phyloP scores from a whole-genome alignment of 108 stramenopile species.

The Nitzschia inconspicua region DNA sequence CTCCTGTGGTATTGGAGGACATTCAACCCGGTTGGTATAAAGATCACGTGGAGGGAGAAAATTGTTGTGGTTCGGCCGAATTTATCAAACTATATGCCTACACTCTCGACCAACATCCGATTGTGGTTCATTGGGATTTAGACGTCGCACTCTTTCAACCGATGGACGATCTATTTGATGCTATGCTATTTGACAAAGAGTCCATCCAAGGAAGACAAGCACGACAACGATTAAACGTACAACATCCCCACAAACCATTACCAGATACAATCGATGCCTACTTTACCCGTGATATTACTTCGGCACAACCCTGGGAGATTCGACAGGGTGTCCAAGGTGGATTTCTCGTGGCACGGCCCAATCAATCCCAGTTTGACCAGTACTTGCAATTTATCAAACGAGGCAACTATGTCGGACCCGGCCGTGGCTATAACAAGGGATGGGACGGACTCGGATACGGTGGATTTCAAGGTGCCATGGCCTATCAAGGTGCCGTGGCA shows the following conservation, averaged over 20 bases:
- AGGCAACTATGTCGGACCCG: conserved; percentile 48
- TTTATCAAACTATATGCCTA: conserved; percentile 68
- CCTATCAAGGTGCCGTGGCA: conserved; percentile 63
- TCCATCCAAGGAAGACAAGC: conserved; percentile 34
- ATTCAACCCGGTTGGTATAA: too few relatives aligned
- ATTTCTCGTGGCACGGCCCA: conserved; percentile 53
- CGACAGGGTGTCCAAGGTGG: conserved; percentile 64
- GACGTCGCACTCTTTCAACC: conserved; percentile 58
- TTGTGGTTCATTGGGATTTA: conserved; percentile 56
- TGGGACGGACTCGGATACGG: conserved; percentile 70
- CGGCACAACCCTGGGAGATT: conserved; percentile 40
- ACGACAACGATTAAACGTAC: conserved; percentile 31
- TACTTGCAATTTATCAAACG: conserved; percentile 51
- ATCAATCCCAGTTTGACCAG: conserved; percentile 34
- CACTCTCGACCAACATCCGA: conserved; percentile 52
- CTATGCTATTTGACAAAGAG: conserved; percentile 42
- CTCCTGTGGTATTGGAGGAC: conserved; percentile 61
- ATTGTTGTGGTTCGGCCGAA: conserved; percentile 68
- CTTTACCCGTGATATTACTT: conserved; percentile 64
- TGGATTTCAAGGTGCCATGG: conserved; percentile 75
- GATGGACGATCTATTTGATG: conserved; percentile 74
- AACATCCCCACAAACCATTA: conserved; percentile 44
- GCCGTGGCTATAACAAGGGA: conserved; percentile 46
- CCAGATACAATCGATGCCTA: conserved; percentile 69
- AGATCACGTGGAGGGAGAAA: conserved; percentile 22